Percentiles rank a stretch among this genome's conserved stretches.
These are phyloP conservation scores for Abrus precatorius DNA, from an alignment of 306 rosid genomes.

Conservation along the genomic window DNA sequence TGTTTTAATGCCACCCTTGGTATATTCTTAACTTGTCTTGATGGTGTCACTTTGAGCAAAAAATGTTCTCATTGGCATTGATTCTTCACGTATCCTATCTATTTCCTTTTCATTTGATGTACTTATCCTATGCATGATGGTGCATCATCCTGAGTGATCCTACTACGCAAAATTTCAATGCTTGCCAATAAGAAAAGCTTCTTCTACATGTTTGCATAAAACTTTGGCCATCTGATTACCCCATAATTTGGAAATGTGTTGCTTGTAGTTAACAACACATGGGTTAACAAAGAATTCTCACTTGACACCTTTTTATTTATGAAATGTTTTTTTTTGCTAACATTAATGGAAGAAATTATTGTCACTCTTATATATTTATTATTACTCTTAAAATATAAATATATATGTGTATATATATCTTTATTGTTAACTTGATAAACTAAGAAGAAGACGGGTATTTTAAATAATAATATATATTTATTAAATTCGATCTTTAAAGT, in stretches of 20 bases:
- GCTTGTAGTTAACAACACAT: background rate
- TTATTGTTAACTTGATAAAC: too few species aligned
- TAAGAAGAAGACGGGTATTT: too few species aligned
- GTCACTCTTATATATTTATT: too few species aligned
- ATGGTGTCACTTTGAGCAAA: constrained; percentile 42
- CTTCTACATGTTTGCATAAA: constrained; percentile 9
- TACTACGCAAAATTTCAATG: background rate
- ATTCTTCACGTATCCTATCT: constrained; percentile 17
- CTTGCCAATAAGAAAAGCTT: constrained; percentile 13
- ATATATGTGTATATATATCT: too few species aligned
- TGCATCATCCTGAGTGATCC: constrained; percentile 26
- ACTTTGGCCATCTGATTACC: background rate
- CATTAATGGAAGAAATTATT: too few species aligned
- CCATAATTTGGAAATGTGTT: background rate
- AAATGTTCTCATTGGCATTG: constrained; percentile 33
- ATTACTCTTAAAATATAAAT: too few species aligned
- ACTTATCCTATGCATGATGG: constrained; percentile 34
- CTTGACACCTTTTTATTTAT: background rate
- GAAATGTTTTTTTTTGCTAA: too few species aligned
- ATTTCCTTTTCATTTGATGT: constrained; percentile 27
- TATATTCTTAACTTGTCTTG: constrained; percentile 59
- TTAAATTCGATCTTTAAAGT: too few species aligned
- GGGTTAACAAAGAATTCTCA: background rate
- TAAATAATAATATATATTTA: too few species aligned
- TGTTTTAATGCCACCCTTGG: constrained; percentile 2